phyloP scores from a whole-genome alignment of 805 yeast genomes.

The Huiozyma naganishii region DNA sequence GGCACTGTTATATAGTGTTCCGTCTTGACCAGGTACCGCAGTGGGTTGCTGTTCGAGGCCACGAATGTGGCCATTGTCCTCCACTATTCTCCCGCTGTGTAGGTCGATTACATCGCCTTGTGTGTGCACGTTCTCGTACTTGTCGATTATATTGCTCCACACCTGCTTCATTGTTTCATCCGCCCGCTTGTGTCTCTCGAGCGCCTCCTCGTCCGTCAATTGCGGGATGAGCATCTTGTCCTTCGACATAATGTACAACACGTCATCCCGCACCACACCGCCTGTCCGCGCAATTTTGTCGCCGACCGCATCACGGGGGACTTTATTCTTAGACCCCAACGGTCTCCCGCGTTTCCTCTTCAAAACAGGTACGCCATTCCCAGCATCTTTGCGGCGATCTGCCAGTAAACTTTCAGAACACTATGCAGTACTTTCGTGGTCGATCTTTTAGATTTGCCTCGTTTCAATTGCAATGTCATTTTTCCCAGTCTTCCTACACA shows the following conservation, averaged over 20 bases:
- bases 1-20: no score
- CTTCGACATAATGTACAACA: constrained; percentile 23
- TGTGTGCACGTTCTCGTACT: constrained; percentile 39
- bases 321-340: background rate
- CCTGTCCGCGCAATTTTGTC: background rate
- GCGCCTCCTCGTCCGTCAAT: constrained; percentile 25
- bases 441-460: background rate
- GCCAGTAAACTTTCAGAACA: constrained; percentile 14
- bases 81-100: constrained; percentile 48
- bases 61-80: constrained; percentile 60
- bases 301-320: background rate
- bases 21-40: no score
- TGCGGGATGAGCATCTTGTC: constrained; percentile 24
- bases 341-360: background rate
- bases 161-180: constrained; percentile 26
- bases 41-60: constrained; percentile 18
- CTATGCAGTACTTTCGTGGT: constrained; percentile 5
- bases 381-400: constrained; percentile 1
- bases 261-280: constrained; percentile 4
- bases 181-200: constrained; percentile 26
- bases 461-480: no score
- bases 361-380: background rate
- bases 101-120: constrained; percentile 62
- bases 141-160: constrained; percentile 46
- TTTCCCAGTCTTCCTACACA: background rate